Percentiles rank a stretch among this genome's conserved stretches.
Evolutionary conservation across 2,329 filamentous ascomycete species (phyloP).

Genomic region (Nemania sp.): DNA sequence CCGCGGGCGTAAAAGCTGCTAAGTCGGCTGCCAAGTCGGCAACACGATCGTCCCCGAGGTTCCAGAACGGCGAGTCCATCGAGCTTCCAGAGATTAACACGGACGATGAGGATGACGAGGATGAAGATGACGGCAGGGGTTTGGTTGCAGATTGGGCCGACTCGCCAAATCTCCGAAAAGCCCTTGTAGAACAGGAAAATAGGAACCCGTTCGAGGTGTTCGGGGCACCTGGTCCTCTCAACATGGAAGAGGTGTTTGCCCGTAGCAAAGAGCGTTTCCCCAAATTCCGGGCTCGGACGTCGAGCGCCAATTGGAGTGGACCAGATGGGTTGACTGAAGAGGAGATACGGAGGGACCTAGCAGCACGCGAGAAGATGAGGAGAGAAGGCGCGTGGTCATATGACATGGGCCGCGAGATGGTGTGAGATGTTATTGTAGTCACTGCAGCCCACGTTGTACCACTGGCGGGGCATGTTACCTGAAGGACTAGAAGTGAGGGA

Average conservation of each 20-base stretch:
- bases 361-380: constrained; percentile 74
- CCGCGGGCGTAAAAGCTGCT: constrained; percentile 57
- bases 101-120: constrained; percentile 85
- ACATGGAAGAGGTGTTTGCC: constrained; percentile 96
- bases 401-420: constrained; percentile 54
- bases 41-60: constrained; percentile 80
- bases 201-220: constrained; percentile 89
- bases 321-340: constrained; percentile 81
- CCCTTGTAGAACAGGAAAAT: constrained; percentile 84
- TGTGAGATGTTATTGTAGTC: constrained; percentile 35
- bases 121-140: constrained; percentile 71
- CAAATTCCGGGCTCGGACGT: constrained; percentile 90
- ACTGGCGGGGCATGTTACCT: not conserved
- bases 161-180: constrained; percentile 81
- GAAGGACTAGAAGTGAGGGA: constrained; percentile 2
- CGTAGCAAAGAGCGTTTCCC: constrained; percentile 87
- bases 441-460: not conserved
- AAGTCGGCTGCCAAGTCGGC: constrained; percentile 72
- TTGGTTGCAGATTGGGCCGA: constrained; percentile 89
- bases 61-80: constrained; percentile 89
- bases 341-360: constrained; percentile 77
- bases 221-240: constrained; percentile 85
- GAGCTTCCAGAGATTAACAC: constrained; percentile 95
- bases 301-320: constrained; percentile 93
- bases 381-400: constrained; percentile 80